Evolutionary conservation across 495 filamentous ascomycete species (phyloP).

Genomic region (Penicillium pulvis): DNA sequence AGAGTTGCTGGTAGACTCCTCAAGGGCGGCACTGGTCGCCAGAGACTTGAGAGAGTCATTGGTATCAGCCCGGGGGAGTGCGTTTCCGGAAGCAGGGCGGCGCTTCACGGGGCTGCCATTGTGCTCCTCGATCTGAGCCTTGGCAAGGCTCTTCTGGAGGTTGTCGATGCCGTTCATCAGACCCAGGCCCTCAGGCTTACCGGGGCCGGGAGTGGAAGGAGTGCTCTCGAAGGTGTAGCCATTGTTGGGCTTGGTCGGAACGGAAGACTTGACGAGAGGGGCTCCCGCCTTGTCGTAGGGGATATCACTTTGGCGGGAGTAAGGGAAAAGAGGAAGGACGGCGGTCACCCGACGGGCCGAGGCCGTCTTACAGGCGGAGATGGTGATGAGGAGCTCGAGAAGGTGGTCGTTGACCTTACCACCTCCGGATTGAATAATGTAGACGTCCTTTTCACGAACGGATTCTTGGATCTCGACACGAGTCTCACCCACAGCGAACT

Average conservation of each 20-base stretch:
- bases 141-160: constrained; percentile 66
- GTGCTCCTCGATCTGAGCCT: constrained; percentile 58
- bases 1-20: constrained; percentile 59
- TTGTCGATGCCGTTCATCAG: constrained; percentile 64
- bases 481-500: constrained; percentile 93
- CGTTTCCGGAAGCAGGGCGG: constrained; percentile 29
- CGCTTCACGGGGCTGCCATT: constrained; percentile 47
- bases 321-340: constrained; percentile 94
- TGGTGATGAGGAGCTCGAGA: constrained; percentile 92
- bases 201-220: constrained; percentile 78
- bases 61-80: constrained; percentile 59
- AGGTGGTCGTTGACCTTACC: constrained; percentile 94
- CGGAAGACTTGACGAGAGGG: constrained; percentile 71
- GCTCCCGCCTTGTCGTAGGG: constrained; percentile 95
- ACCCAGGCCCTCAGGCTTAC: constrained; percentile 61
- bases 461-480: constrained; percentile 94
- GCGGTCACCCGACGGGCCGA: constrained; percentile 89
- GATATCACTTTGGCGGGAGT: constrained; percentile 91
- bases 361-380: constrained; percentile 96
- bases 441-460: constrained; percentile 96
- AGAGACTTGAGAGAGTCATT: constrained; percentile 58
- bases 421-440: constrained; percentile 89
- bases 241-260: constrained; percentile 49
- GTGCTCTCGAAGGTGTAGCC: constrained; percentile 93
- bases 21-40: constrained; percentile 33